Conservation (phyloP, 208 protist genomes). For the Sergeia podlipaevii region DNA sequence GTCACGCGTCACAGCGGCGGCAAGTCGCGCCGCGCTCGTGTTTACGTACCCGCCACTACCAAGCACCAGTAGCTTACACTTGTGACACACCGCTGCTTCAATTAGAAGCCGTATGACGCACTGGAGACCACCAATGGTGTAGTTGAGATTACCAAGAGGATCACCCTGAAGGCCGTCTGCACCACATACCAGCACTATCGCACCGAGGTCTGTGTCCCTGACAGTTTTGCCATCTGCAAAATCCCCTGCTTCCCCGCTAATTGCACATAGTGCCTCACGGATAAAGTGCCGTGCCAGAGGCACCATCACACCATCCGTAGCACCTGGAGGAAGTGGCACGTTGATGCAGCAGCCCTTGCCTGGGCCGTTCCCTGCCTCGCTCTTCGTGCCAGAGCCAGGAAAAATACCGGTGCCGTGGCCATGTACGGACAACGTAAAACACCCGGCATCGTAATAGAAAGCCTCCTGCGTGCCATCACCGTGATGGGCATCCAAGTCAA, state of each 20-base stretch:
- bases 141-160: constrained; percentile 93
- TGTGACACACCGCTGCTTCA: constrained; percentile 5
- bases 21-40: constrained; percentile 31
- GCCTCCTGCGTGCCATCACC: constrained; percentile 98
- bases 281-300: constrained; percentile 74
- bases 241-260: constrained; percentile 44
- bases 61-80: constrained; percentile 32
- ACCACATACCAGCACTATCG: constrained; percentile 96
- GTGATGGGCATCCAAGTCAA: constrained; percentile 99
- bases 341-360: constrained; percentile 90
- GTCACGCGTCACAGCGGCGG: constrained; percentile 35
- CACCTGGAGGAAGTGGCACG: constrained; percentile 82
- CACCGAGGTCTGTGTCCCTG: too few relatives aligned
- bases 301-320: constrained; percentile 86
- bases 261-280: constrained; percentile 55
- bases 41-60: constrained; percentile 42
- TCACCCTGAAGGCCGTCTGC: constrained; percentile 95
- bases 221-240: constrained; percentile 66
- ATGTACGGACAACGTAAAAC: constrained; percentile 98
- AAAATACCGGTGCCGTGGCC: constrained; percentile 94
- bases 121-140: constrained; percentile 51
- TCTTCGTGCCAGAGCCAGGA: constrained; percentile 90
- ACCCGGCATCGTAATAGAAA: constrained; percentile 95
- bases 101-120: constrained; percentile 29
- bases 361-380: constrained; percentile 82